A percentile compares a stretch with the other conserved stretches of the same genome.
Evolutionary conservation across 768 basidiomycete genomes (phyloP).

Genomic region (Serendipita sp.): DNA sequence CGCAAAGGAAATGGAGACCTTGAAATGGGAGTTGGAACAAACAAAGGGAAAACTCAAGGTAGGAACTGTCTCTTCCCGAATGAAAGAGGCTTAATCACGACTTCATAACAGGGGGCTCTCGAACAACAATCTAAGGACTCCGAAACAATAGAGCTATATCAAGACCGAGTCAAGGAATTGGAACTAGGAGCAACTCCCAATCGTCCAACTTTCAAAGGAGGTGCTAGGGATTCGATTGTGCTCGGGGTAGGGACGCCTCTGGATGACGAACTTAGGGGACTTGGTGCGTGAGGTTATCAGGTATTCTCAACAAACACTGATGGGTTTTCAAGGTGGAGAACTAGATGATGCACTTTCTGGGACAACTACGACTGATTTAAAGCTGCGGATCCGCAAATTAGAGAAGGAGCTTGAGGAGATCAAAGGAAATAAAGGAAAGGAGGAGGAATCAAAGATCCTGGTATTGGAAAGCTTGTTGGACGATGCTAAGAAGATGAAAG

Average conservation of each 20-base stretch:
- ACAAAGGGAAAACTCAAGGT: constrained; percentile 52
- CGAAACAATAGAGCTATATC: constrained; percentile 75
- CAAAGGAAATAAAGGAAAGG: constrained; percentile 46
- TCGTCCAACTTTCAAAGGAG: neutral
- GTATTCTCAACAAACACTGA: neutral
- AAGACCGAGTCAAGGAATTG: constrained; percentile 79
- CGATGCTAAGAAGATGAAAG: constrained; percentile 82
- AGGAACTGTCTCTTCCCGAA: neutral
- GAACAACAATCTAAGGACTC: constrained; percentile 65
- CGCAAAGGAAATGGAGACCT: constrained; percentile 52
- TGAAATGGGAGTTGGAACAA: constrained; percentile 66
- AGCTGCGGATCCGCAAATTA: constrained; percentile 69
- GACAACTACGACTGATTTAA: constrained; percentile 82
- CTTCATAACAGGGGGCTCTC: constrained; percentile 17
- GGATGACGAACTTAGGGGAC: constrained; percentile 29
- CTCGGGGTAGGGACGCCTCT: constrained; percentile 18
- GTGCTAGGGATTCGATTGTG: constrained; percentile 1
- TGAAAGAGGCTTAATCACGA: neutral
- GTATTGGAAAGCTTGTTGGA: constrained; percentile 86
- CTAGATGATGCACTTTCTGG: constrained; percentile 74
- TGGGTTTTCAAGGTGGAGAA: constrained; percentile 45
- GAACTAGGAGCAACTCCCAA: constrained; percentile 31
- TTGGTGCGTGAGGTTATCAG: neutral
- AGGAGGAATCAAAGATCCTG: constrained; percentile 53
- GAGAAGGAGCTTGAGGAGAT: constrained; percentile 65